Evolutionary conservation across 1,284 basidiomycete species (phyloP).

Genomic region (Pterulicium gracile): DNA sequence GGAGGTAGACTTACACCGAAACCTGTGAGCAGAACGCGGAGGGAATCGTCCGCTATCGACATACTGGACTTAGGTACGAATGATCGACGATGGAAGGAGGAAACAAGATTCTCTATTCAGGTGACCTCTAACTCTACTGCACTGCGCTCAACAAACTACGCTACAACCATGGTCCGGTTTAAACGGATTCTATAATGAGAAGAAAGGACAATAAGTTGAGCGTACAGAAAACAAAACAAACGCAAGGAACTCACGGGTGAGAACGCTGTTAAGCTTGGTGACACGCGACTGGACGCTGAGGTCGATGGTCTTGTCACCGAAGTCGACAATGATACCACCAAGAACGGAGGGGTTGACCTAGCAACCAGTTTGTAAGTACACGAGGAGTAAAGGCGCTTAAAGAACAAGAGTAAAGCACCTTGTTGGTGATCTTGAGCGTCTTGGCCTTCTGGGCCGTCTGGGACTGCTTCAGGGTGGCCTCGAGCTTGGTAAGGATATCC

Average conservation of each 20-base stretch:
- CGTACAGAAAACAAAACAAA: not conserved
- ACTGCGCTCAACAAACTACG: not conserved
- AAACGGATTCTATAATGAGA: not conserved
- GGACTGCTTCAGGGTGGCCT: slow-evolving; percentile 76
- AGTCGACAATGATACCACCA: slow-evolving; percentile 91
- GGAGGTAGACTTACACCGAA: slow-evolving; percentile 39
- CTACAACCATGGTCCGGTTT: not conserved
- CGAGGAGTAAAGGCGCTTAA: slow-evolving; percentile 7
- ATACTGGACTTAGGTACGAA: no score
- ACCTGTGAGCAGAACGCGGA: slow-evolving; percentile 44
- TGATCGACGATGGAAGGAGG: not conserved
- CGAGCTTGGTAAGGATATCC: slow-evolving; percentile 66
- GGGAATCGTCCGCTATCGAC: slow-evolving; percentile 18
- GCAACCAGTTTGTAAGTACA: slow-evolving; percentile 9
- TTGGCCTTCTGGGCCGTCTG: slow-evolving; percentile 79
- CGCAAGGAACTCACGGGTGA: slow-evolving; percentile 51
- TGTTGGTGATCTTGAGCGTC: slow-evolving; percentile 79
- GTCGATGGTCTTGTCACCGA: slow-evolving; percentile 97
- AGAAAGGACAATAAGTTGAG: not conserved
- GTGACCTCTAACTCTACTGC: not conserved
- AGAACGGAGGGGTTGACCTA: slow-evolving; percentile 83
- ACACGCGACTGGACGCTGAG: slow-evolving; percentile 89
- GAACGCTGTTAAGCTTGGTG: slow-evolving; percentile 86
- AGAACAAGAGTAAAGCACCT: slow-evolving; percentile 37
- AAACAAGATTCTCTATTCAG: not conserved